Percentiles rank a stretch among this genome's conserved stretches.
Evolutionary conservation across 129 eudicot species (phyloP).

Genomic region (Oenanthe sinensis): DNA sequence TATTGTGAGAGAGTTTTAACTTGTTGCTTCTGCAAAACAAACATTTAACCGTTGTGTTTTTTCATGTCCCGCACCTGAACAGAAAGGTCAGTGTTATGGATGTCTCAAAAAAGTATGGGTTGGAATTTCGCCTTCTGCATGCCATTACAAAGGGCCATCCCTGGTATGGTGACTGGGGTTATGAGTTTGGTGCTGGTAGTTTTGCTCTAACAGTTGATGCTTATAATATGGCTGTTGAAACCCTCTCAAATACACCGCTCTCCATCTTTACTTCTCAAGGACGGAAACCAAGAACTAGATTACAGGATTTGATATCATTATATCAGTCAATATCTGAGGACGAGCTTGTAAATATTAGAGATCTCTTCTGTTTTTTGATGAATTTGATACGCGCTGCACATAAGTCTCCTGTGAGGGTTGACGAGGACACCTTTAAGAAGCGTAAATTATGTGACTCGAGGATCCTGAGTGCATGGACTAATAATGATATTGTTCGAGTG

Average conservation of each 20-base stretch:
- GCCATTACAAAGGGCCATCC: constrained; percentile 67
- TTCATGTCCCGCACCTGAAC: constrained; percentile 11
- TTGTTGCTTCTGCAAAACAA: background rate
- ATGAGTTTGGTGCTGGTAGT: constrained; percentile 84
- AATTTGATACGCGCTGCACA: constrained; percentile 47
- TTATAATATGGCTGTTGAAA: constrained; percentile 48
- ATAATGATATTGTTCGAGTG: constrained; percentile 44
- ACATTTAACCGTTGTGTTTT: background rate
- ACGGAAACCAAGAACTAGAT: constrained; percentile 56
- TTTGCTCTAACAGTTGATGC: constrained; percentile 62
- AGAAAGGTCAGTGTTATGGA: constrained; percentile 93
- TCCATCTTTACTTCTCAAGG: constrained; percentile 51
- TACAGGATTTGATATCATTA: constrained; percentile 62
- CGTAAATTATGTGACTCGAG: constrained; percentile 35
- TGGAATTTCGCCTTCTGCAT: constrained; percentile 76
- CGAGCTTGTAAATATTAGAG: constrained; percentile 53
- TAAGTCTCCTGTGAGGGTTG: constrained; percentile 21
- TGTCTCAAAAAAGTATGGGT: constrained; percentile 78
- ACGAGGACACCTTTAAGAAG: constrained; percentile 34
- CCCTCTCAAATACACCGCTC: constrained; percentile 54
- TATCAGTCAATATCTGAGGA: constrained; percentile 68
- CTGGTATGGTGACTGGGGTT: constrained; percentile 98
- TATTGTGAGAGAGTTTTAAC: background rate
- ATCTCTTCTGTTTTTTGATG: constrained; percentile 51
- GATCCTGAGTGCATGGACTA: constrained; percentile 54